Evolutionary conservation across 225 moss, liverwort and hornwort species (phyloP), one percentile per base, ranked within the genome.

Genomic region (Polytrichum commune): DNA sequence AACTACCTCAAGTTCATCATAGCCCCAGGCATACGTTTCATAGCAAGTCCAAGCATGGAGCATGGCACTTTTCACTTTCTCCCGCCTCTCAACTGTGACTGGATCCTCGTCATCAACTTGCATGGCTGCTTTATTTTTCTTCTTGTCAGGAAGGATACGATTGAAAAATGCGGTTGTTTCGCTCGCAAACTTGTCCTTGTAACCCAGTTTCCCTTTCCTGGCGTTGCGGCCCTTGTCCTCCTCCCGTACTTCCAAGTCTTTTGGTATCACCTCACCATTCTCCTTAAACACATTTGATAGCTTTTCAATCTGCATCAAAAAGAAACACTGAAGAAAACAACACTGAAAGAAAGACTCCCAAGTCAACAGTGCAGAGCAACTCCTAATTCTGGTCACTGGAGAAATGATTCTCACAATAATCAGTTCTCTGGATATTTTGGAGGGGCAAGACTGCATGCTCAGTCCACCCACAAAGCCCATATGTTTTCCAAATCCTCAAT

Each of bases 11-110:
- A 97, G 76, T 81, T 97, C 97, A 71, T 97, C 97, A 66, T 60
- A 91, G 76, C 97, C 97, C 94, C 94, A 97, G 7, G 97, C 97
- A 77, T 94, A 97, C 23, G 78, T 91, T 78, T 91, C 94, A 77
- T 97, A 97, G 9, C 85, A 80, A 75, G 83, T 82, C 94, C 94
- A 97, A 66, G 97, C 97, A 85, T 97, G 97, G 61, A 92, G 73
- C 97, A 97, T 97, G 35, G 97, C 97, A 64, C 63, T 91, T 84
- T 88, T 93, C 64, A 97, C 92, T 87, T 97, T 91, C 69, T 90
- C 85, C 68, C 97, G 88, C 67, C 97, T 88, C 46, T 81, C 90
- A 73, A 81, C 86, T 19, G 93, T 79, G 32, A 87, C 68, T 71
- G 90, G 90, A 71, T 93, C 93, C 53, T 85, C 70, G 81, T 91